Conservation (phyloP, 2,329 filamentous ascomycete species). For the Rutstroemia sydowiana region DNA sequence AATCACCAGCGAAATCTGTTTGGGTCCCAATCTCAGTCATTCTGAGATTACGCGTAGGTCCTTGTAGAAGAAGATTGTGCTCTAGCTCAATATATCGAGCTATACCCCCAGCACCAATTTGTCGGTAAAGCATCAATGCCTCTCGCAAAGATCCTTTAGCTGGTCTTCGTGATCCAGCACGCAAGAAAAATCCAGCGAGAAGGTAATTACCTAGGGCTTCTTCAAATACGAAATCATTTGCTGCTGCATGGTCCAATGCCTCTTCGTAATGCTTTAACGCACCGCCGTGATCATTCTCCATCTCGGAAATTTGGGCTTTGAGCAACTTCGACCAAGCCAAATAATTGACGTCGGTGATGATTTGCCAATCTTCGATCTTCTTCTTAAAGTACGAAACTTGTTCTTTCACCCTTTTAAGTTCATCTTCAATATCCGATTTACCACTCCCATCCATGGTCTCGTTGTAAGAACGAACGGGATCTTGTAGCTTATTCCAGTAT, state of each 20-base stretch:
- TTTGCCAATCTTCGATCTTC: conserved; percentile 56
- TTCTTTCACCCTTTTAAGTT: conserved; percentile 42
- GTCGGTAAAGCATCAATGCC: conserved; percentile 59
- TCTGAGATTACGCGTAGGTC: conserved; percentile 49
- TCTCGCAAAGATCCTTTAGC: conserved; percentile 64
- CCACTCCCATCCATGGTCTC: conserved; percentile 33
- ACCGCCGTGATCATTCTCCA: conserved; percentile 46
- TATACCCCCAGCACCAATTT: conserved; percentile 62
- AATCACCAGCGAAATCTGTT: conserved; percentile 60
- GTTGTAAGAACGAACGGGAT: conserved; percentile 19
- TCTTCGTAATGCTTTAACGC: conserved; percentile 62
- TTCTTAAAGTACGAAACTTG: conserved; percentile 49
- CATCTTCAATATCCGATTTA: conserved; percentile 37
- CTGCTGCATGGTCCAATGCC: conserved; percentile 63
- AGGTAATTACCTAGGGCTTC: conserved; percentile 68
- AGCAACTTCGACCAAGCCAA: conserved; percentile 60
- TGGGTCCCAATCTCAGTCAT: conserved; percentile 60
- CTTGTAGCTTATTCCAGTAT: conserved; percentile 31
- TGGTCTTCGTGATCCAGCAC: conserved; percentile 56
- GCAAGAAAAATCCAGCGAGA: conserved; percentile 63
- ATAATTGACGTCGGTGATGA: conserved; percentile 64
- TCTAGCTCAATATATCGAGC: conserved; percentile 60
- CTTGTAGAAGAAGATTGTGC: conserved; percentile 59
- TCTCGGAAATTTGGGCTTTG: conserved; percentile 60
- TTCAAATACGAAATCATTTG: conserved; percentile 60